These are phyloP conservation scores for Fusarium transvaalense DNA, from an alignment of 2,329 filamentous ascomycete genomes.

Conservation along the genomic window DNA sequence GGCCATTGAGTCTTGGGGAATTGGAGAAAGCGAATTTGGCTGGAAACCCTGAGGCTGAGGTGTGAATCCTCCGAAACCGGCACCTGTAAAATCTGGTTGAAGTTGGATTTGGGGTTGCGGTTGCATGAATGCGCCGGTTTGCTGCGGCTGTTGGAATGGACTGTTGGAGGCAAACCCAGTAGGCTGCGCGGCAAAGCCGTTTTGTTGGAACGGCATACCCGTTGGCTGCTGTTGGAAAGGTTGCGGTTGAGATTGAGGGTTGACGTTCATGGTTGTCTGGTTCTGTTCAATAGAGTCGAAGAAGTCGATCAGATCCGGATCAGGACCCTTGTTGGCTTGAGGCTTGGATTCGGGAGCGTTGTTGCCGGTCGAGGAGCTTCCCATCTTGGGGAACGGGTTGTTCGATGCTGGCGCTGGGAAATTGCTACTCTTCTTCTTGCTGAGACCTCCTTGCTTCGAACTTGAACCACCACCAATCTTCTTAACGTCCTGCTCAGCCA, in stretches of 20 bases:
- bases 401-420: conserved; percentile 57
- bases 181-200: conserved; percentile 52
- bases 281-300: conserved; percentile 94
- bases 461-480: conserved; percentile 59
- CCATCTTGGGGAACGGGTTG: conserved; percentile 57
- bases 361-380: conserved; percentile 51
- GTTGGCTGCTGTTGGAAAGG: conserved; percentile 51
- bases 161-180: conserved; percentile 48
- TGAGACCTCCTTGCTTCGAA: conserved; percentile 49
- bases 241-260: conserved; percentile 52
- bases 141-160: conserved; percentile 55
- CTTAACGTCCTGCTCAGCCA: conserved; percentile 85
- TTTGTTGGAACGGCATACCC: conserved; percentile 44
- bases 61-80: conserved; percentile 86
- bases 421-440: conserved; percentile 54
- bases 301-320: conserved; percentile 89
- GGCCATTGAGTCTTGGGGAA: conserved; percentile 66
- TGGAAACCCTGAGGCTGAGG: conserved; percentile 70
- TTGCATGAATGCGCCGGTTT: conserved; percentile 34
- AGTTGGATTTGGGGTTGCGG: conserved; percentile 56
- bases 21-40: conserved; percentile 64
- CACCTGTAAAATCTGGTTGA: conserved; percentile 71
- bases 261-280: conserved; percentile 75
- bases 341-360: conserved; percentile 58
- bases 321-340: conserved; percentile 70